Evolutionary conservation across 345 rosid genomes (phyloP), one percentile per base, ranked within the genome.

Genomic region (Lepidium aucheri): DNA sequence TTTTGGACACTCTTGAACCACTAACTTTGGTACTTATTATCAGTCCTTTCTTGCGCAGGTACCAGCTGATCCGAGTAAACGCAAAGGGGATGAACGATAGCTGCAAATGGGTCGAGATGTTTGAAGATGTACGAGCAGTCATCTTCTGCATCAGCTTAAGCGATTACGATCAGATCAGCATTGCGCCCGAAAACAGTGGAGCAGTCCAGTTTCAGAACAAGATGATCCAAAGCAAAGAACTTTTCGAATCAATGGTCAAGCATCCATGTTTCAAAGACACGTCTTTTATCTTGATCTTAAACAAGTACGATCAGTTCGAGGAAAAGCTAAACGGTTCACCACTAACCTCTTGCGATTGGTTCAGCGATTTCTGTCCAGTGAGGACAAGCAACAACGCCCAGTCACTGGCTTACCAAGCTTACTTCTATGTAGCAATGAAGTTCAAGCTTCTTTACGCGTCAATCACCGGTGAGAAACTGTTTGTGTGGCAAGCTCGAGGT

Each of bases 81-180:
- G 96, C 98, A 0, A 91, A 84, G 67, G 95, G 96, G 40, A 84
- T 91, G 95, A 89, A 83, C 28, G 96, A 91, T 61, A 97, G 98
- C 22, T 95, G 98, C 82, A 95, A 95, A 75, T 95, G 99, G 99
- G 91, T 95, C 1, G 97, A 91, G 64, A 95, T 95, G 98, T 91
- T 95, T 22, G 99, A 95, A 84, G 99, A 95, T 2, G 99, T 87
- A 41, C 82, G 89, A 1, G 90, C 75, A 5, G 85, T 91, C 2
- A 76, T 91, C 49, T 91, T 95, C 90, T 95, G 99, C 33, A 80
- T 89, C 6, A 78, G 98, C 58, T 86, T 95, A 39, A 77, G 86
- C 35, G 98, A 95, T 75, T 95, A 87, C 55, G 99, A 95, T 70
- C 94, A 85, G 68, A 77, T 87, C 60, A 81, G 80, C 36, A 14